Evolutionary conservation across 768 basidiomycete genomes (phyloP).

Genomic region (Myochromella boudieri): DNA sequence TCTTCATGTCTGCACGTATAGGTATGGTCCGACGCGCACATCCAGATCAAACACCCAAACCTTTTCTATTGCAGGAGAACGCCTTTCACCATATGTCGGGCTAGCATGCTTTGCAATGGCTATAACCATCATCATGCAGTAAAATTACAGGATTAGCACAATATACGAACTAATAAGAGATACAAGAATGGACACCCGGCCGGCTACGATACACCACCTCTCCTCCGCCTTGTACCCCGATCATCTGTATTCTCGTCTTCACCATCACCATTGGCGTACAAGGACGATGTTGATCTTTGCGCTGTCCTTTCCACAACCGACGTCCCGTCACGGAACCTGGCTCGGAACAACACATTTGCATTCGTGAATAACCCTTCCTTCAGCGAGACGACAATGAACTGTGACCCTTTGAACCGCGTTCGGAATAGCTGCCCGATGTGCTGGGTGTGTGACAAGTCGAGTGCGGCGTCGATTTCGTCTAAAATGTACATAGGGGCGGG

Average conservation of each 20-base stretch:
- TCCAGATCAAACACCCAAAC: slow-evolving; percentile 1
- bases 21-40: slow-evolving; percentile 48
- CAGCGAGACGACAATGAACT: slow-evolving; percentile 96
- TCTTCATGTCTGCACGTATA: slow-evolving; percentile 96
- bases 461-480: slow-evolving; percentile 97
- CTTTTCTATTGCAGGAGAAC: slow-evolving; percentile 74
- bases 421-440: slow-evolving; percentile 98
- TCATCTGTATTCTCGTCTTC: slow-evolving; percentile 29
- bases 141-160: slow-evolving; percentile 24
- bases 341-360: slow-evolving; percentile 93
- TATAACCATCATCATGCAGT: slow-evolving; percentile 54
- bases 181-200: neutral
- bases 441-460: slow-evolving; percentile 94
- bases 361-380: slow-evolving; percentile 98
- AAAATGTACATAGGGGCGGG: slow-evolving; percentile 99
- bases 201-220: slow-evolving; percentile 25
- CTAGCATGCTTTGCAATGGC: slow-evolving; percentile 95
- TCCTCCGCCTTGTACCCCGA: slow-evolving; percentile 28
- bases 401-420: slow-evolving; percentile 94
- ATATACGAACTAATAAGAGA: slow-evolving; percentile 10
- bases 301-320: slow-evolving; percentile 83
- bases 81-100: slow-evolving; percentile 94
- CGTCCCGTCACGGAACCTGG: slow-evolving; percentile 92
- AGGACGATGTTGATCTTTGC: slow-evolving; percentile 55
- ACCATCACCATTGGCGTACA: slow-evolving; percentile 38